phyloP scores from a whole-genome alignment of 345 rosid genomes.

The Lepidium didymum region DNA sequence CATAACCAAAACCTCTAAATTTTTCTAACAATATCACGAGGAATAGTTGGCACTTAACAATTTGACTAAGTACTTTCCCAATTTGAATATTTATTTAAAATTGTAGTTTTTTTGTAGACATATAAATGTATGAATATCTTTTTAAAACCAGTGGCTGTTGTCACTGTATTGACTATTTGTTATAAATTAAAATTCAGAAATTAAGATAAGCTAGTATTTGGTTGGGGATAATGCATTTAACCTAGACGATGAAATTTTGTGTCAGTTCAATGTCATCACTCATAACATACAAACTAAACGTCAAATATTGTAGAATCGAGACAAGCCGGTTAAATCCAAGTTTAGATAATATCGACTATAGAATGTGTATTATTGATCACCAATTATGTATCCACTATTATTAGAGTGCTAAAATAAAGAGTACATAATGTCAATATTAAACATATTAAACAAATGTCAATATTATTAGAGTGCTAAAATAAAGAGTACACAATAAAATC shows the following conservation, averaged over 20 bases:
- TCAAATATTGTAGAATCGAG: conserved; percentile 4
- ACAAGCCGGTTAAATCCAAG: conserved; percentile 24
- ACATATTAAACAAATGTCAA: conserved; percentile 2
- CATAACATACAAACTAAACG: conserved; percentile 10
- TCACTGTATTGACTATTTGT: no score
- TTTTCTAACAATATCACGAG: no score
- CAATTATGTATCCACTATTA: conserved; percentile 25
- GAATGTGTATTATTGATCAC: conserved; percentile 27
- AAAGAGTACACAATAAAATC: conserved; percentile 4
- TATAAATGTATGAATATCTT: not conserved
- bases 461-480: not conserved
- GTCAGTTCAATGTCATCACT: conserved; percentile 9
- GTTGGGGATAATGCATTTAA: conserved; percentile 10
- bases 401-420: not conserved
- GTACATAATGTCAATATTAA: no score
- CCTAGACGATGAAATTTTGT: not conserved
- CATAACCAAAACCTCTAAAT: no score
- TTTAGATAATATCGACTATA: conserved; percentile 2
- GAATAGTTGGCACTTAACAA: no score
- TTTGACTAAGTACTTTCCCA: no score
- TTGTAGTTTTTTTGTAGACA: no score
- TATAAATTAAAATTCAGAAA: not conserved
- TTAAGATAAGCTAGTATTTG: not conserved
- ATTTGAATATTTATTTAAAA: no score
- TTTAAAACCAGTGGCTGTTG: not conserved